These are phyloP conservation scores for Parascedosporium putredinis DNA, from an alignment of 2,329 filamentous ascomycete genomes.

Conservation along the genomic window DNA sequence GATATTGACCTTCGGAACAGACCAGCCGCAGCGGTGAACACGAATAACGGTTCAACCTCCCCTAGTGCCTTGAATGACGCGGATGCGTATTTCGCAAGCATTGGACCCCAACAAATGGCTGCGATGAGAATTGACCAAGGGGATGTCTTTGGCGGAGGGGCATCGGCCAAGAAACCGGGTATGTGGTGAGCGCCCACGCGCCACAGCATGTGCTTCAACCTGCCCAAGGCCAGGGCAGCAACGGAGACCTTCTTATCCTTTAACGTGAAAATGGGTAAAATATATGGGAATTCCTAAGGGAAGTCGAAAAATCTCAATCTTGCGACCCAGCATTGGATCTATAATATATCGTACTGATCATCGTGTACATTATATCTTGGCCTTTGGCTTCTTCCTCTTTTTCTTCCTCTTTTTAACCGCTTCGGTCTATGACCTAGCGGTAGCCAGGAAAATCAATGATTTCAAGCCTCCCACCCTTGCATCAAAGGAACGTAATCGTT, in stretches of 20 bases:
- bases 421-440: no score
- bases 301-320: no score
- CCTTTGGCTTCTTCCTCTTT: no score
- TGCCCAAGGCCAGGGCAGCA: slow-evolving; percentile 50
- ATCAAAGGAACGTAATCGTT: no score
- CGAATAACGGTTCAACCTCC: not conserved
- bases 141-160: slow-evolving; percentile 55
- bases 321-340: no score
- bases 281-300: not conserved
- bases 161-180: slow-evolving; percentile 37
- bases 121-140: slow-evolving; percentile 56
- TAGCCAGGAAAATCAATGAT: no score
- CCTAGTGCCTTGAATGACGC: slow-evolving; percentile 70
- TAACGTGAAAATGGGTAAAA: slow-evolving; percentile 23
- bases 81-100: slow-evolving; percentile 77
- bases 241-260: slow-evolving; percentile 62
- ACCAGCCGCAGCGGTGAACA: slow-evolving; percentile 22
- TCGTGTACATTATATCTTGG: no score
- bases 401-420: no score
- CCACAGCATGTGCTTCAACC: slow-evolving; percentile 67
- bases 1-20: slow-evolving; percentile 29
- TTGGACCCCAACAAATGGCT: slow-evolving; percentile 65
- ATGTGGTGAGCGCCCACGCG: slow-evolving; percentile 74
- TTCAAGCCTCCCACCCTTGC: no score
- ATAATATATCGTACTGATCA: no score